phyloP scores from a whole-genome alignment of 2,329 filamentous ascomycete species.

The Monilinia vaccinii-corymbosi region DNA sequence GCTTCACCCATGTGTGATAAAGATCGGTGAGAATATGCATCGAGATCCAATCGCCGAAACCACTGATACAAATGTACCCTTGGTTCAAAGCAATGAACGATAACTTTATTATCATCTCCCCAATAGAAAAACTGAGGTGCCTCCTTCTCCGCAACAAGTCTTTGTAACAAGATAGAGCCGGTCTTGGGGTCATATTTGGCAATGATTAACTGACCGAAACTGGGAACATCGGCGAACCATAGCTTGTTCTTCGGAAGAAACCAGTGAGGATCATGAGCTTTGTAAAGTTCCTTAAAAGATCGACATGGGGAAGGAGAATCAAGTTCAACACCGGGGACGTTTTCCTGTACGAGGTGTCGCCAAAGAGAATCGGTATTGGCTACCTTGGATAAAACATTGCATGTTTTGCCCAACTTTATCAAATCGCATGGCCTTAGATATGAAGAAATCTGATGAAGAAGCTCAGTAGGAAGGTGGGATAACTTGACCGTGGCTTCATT shows the following conservation, averaged over 20 bases:
- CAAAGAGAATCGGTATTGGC: slow-evolving; percentile 61
- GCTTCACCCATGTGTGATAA: background rate
- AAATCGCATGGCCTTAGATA: slow-evolving; percentile 59
- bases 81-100: slow-evolving; percentile 67
- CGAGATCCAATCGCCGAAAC: slow-evolving; percentile 31
- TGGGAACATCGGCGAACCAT: slow-evolving; percentile 74
- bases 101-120: slow-evolving; percentile 54
- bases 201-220: slow-evolving; percentile 25
- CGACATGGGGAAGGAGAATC: slow-evolving; percentile 46
- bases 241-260: slow-evolving; percentile 72
- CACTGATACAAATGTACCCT: slow-evolving; percentile 54
- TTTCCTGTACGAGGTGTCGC: slow-evolving; percentile 58
- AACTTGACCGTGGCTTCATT: slow-evolving; percentile 27
- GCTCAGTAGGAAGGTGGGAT: slow-evolving; percentile 59
- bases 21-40: slow-evolving; percentile 7
- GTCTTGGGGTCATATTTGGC: slow-evolving; percentile 55
- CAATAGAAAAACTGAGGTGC: slow-evolving; percentile 50
- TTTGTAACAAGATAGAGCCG: slow-evolving; percentile 73
- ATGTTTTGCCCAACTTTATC: slow-evolving; percentile 49
- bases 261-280: slow-evolving; percentile 71
- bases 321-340: slow-evolving; percentile 50
- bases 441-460: slow-evolving; percentile 62
- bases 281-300: slow-evolving; percentile 63
- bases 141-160: slow-evolving; percentile 57
- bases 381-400: slow-evolving; percentile 48